Evolutionary conservation across 345 rosid genomes (phyloP).

Genomic region (Iberis pinnata): DNA sequence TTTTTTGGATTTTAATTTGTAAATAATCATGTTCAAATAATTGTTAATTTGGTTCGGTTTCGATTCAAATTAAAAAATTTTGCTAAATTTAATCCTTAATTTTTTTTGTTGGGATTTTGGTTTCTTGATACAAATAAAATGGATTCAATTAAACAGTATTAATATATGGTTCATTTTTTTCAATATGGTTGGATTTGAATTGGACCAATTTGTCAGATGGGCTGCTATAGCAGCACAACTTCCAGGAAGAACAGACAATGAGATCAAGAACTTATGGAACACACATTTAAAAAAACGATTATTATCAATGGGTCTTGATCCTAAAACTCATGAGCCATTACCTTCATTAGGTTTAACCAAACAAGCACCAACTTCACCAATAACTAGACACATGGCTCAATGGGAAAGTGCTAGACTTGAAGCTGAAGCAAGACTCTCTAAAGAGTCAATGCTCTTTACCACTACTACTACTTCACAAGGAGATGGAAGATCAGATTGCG

Average conservation of each 20-base stretch:
- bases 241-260: constrained; percentile 95
- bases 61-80: no score
- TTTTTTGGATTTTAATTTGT: no score
- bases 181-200: no score
- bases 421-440: constrained; percentile 76
- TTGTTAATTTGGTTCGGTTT: no score
- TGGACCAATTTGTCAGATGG: constrained; percentile 66
- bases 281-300: constrained; percentile 91
- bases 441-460: constrained; percentile 63
- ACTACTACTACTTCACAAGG: neutral
- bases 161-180: no score
- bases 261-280: constrained; percentile 97
- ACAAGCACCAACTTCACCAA: constrained; percentile 57
- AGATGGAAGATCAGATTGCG: constrained; percentile 35
- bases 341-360: constrained; percentile 45
- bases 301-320: constrained; percentile 74
- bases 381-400: constrained; percentile 88
- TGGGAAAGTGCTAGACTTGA: constrained; percentile 94
- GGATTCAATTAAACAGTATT: no score
- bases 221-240: constrained; percentile 94
- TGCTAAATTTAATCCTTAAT: no score
- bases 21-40: no score
- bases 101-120: no score
- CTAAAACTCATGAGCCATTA: constrained; percentile 61
- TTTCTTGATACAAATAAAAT: no score